Conservation (phyloP, 345 rosid species). For the Anastatica hierochuntica region DNA sequence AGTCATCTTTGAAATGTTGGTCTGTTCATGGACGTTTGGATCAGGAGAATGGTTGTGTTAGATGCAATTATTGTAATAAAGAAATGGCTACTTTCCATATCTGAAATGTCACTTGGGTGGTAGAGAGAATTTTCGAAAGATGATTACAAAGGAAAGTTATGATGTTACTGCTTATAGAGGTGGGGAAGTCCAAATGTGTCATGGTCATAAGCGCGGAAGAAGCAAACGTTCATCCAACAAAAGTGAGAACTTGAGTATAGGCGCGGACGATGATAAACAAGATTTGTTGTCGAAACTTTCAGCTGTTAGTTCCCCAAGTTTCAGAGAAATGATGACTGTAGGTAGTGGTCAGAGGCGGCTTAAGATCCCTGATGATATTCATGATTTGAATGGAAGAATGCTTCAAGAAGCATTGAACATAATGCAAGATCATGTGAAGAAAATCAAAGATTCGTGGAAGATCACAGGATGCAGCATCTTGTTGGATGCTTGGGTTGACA, state of each 20-base stretch:
- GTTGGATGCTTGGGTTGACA: slow-evolving; percentile 54
- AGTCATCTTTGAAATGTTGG: slow-evolving; percentile 13
- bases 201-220: neutral
- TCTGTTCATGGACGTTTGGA: slow-evolving; percentile 33
- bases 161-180: neutral
- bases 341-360: slow-evolving; percentile 4
- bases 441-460: slow-evolving; percentile 41
- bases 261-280: neutral
- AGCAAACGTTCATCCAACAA: neutral
- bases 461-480: slow-evolving; percentile 54
- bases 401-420: slow-evolving; percentile 30
- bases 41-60: slow-evolving; percentile 17
- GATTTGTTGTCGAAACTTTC: slow-evolving; percentile 30
- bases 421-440: slow-evolving; percentile 29
- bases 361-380: slow-evolving; percentile 23
- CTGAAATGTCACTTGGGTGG: slow-evolving; percentile 49
- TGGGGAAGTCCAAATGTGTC: neutral
- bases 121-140: slow-evolving; percentile 23
- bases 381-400: slow-evolving; percentile 33
- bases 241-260: neutral
- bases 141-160: neutral
- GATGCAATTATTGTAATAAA: slow-evolving; percentile 48
- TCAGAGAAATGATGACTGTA: slow-evolving; percentile 26
- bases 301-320: slow-evolving; percentile 31
- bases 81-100: slow-evolving; percentile 18